phyloP scores from a whole-genome alignment of 78 protist species.

The Chrysochromulina parva region DNA sequence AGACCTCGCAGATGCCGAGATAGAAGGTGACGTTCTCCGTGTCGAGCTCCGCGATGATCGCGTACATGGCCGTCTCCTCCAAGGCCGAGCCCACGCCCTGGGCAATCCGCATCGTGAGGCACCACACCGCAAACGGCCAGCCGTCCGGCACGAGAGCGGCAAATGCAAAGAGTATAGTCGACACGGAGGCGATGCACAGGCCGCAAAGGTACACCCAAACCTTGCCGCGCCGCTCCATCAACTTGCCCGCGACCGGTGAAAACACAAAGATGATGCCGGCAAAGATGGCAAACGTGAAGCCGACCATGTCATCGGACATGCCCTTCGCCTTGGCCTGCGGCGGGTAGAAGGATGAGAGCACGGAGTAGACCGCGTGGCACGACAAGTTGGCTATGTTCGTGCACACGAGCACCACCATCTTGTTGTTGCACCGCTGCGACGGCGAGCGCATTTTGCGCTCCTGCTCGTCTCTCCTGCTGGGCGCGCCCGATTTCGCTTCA shows the following conservation, averaged over 20 bases:
- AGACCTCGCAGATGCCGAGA: background rate
- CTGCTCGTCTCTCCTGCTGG: too few species aligned
- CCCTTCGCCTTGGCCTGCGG: background rate
- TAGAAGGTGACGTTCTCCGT: background rate
- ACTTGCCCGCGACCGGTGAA: background rate
- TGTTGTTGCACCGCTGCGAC: too few species aligned
- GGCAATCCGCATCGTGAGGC: background rate
- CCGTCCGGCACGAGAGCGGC: background rate
- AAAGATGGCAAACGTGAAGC: background rate
- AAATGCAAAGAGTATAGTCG: background rate
- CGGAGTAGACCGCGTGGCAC: background rate
- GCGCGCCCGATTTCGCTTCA: too few species aligned
- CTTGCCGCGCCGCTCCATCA: background rate
- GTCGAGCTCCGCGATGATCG: background rate
- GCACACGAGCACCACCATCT: background rate
- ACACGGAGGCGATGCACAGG: background rate
- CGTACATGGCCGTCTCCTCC: conserved; percentile 18
- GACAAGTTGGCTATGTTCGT: background rate
- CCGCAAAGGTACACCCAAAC: background rate
- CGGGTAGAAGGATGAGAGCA: background rate
- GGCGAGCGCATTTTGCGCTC: too few species aligned
- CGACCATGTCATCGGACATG: background rate
- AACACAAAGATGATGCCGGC: background rate
- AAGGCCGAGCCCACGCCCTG: background rate
- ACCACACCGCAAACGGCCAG: background rate